Base-by-base conservation (phyloP, 2,329 filamentous ascomycete genomes). In the Orbilia oligospora region DNA sequence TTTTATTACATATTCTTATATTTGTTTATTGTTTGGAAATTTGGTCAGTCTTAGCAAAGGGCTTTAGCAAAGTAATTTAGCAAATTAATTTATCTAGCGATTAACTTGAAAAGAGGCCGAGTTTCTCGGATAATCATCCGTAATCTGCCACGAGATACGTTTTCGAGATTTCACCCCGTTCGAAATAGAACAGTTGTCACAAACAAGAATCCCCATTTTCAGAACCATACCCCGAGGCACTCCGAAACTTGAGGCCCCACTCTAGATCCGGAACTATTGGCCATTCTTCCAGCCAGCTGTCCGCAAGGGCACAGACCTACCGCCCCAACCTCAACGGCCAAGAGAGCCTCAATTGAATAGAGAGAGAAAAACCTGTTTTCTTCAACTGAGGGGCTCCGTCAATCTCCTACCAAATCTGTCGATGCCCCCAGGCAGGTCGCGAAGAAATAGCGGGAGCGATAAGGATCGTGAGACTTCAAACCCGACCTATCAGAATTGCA, bases 361-460 rank as follows among this genome's bases (percentile, higher is more conserved):
- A 41, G 9, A 36, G 9, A 53, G 30, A 76, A 76, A 77, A 77
- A 77, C 73, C 61, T 68, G 73, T 77, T 77, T 77, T 36, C 30
- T 12, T 22, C 14, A 44, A 27, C 12, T 44, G 38, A 58, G 44
- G 36, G 48, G 56, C 36, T 44, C 33, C 38, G 61, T 51, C 20
- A 73, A 73, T 73, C 70, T 73, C 61, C 70, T 73, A 73, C 70
- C 61, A 41, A 61, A 44, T 67, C 36, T 51, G 61, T 66, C 49
- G 24, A 66, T 38, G 67, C 33, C 41, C 61, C 70, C 51, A 73
- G 70, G 51, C 70, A 66, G n/a, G 27, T 20, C 18, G 18, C 66
- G 70, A 41, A 56, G 20, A 56, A 56, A 69, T 71, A 77, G 73
- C 73, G 58, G 51, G 44, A 77, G 73, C 73, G 73, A 77, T 77